Conservation (phyloP, 208 protist species). For the Leishmania tropica region DNA sequence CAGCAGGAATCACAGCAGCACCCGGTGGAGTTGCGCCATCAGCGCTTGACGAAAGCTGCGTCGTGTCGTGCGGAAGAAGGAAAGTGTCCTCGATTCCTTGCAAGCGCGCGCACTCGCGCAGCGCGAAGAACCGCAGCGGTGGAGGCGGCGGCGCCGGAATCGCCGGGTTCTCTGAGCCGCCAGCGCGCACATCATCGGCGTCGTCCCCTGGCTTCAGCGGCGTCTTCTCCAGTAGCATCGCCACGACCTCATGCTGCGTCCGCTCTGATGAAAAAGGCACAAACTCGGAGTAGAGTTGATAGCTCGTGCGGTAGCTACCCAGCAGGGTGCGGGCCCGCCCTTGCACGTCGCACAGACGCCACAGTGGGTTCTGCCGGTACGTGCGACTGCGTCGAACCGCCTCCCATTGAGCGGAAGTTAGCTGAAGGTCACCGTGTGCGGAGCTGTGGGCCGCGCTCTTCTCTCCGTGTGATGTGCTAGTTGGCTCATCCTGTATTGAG, state of each 20-base stretch:
- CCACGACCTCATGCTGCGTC: slow-evolving; percentile 9
- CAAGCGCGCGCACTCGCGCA: slow-evolving; percentile 78
- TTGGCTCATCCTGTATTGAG: neutral
- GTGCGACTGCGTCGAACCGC: slow-evolving; percentile 52
- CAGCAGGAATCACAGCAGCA: neutral
- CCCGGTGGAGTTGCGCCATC: neutral
- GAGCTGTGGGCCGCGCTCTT: neutral
- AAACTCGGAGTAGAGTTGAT: slow-evolving; percentile 80
- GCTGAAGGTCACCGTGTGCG: slow-evolving; percentile 18
- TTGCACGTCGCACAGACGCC: slow-evolving; percentile 49
- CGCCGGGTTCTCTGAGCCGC: neutral
- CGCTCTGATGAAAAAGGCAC: slow-evolving; percentile 36
- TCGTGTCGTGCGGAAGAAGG: slow-evolving; percentile 31
- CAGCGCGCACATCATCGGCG: neutral
- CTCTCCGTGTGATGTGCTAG: neutral
- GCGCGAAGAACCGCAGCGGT: slow-evolving; percentile 63
- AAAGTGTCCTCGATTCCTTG: slow-evolving; percentile 74
- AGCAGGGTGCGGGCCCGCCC: slow-evolving; percentile 66
- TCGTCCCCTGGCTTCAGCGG: neutral
- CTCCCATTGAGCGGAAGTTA: slow-evolving; percentile 56
- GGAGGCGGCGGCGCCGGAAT: neutral
- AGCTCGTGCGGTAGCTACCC: slow-evolving; percentile 68
- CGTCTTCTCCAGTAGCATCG: neutral
- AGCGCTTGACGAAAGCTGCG: neutral
- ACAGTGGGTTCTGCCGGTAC: slow-evolving; percentile 49